A percentile compares a stretch with the other conserved stretches of the same genome.
Evolutionary conservation across 768 basidiomycete genomes (phyloP).

Genomic region (Boletales sp.): DNA sequence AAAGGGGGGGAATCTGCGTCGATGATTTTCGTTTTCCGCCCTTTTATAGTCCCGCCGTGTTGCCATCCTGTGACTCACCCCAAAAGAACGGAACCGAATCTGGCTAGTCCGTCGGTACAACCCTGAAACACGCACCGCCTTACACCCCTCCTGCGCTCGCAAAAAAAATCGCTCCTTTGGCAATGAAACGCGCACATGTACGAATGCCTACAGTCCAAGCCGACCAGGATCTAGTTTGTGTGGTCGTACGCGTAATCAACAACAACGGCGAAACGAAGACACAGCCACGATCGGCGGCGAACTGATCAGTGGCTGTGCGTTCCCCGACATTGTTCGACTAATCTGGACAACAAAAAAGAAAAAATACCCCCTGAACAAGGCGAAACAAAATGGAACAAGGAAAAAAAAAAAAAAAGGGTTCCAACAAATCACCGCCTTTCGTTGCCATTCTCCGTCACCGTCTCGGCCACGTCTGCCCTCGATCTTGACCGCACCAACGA

Average conservation of each 20-base stretch:
- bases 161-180: too few relatives aligned
- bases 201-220: too few relatives aligned
- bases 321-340: too few relatives aligned
- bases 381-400: too few relatives aligned
- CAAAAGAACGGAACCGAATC: slow-evolving; percentile 18
- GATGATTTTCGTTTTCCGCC: slow-evolving; percentile 16
- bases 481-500: slow-evolving; percentile 45
- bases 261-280: too few relatives aligned
- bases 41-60: slow-evolving; percentile 29
- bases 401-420: too few relatives aligned
- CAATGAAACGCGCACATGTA: too few relatives aligned
- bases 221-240: too few relatives aligned
- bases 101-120: neutral
- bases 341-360: neutral
- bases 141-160: neutral
- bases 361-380: too few relatives aligned
- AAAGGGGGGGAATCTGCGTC: slow-evolving; percentile 23
- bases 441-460: slow-evolving; percentile 16
- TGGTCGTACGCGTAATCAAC: too few relatives aligned
- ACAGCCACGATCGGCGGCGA: too few relatives aligned
- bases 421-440: neutral
- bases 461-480: slow-evolving; percentile 37
- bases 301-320: too few relatives aligned
- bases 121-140: slow-evolving; percentile 8
- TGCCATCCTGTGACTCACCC: slow-evolving; percentile 23